These are phyloP conservation scores for Rubroshorea leprosula DNA, from an alignment of 345 rosid genomes.

Conservation along the genomic window DNA sequence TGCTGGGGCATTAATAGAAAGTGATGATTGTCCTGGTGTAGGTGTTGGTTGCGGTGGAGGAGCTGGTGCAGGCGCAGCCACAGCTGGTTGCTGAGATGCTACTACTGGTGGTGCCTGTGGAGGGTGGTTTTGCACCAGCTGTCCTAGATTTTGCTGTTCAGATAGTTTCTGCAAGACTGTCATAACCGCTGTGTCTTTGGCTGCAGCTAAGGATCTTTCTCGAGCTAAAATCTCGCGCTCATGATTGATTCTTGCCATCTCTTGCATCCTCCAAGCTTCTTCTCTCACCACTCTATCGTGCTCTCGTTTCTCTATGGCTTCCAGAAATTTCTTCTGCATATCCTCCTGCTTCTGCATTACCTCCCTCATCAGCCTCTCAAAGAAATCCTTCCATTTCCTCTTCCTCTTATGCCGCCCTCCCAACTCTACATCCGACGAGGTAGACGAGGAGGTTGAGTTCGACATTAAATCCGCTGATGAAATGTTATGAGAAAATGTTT, in stretches of 20 bases:
- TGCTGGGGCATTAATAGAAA: no score
- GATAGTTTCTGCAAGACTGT: conserved; percentile 63
- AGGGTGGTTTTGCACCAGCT: conserved; percentile 21
- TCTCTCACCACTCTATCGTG: conserved; percentile 59
- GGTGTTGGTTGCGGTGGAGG: conserved; percentile 6
- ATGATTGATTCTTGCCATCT: conserved; percentile 50
- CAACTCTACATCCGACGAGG: conserved; percentile 55
- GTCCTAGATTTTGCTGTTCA: conserved; percentile 29
- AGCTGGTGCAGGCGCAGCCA: conserved; percentile 7
- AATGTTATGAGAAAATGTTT: conserved; percentile 25
- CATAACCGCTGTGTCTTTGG: conserved; percentile 73
- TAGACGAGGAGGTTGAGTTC: conserved; percentile 59
- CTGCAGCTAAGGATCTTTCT: conserved; percentile 63
- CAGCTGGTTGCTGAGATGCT: conserved; percentile 12
- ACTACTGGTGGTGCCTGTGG: conserved; percentile 6
- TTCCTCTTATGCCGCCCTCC: conserved; percentile 35
- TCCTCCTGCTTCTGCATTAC: conserved; percentile 67
- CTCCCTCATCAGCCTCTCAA: conserved; percentile 59
- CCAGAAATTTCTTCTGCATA: conserved; percentile 69
- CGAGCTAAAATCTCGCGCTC: conserved; percentile 66
- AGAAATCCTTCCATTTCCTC: conserved; percentile 59
- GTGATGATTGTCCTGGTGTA: no score
- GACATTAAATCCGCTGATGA: conserved; percentile 37
- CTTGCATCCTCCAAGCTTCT: conserved; percentile 80
- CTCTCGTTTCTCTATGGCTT: conserved; percentile 67